phyloP scores from a whole-genome alignment of 202 grass and related monocot species.

The Saccharum hybrid region DNA sequence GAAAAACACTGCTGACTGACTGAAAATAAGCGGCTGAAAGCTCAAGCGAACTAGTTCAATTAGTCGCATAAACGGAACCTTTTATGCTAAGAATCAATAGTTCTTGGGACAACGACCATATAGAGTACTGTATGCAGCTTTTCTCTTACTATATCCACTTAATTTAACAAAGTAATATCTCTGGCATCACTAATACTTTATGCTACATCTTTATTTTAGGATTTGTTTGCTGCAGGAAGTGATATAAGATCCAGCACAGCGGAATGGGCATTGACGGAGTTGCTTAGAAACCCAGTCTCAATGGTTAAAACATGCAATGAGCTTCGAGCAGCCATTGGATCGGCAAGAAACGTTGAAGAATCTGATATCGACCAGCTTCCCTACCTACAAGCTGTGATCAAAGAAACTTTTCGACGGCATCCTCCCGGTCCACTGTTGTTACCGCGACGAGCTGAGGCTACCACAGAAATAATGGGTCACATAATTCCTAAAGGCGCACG shows the following conservation, averaged over 20 bases:
- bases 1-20: too few relatives aligned
- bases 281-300: conserved; percentile 38
- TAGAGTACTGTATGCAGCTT: too few relatives aligned
- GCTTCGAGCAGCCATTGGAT: conserved; percentile 25
- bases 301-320: conserved; percentile 46
- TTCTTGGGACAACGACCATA: too few relatives aligned
- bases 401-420: conserved; percentile 54
- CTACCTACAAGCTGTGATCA: conserved; percentile 40
- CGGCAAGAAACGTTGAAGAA: conserved; percentile 37
- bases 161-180: neutral
- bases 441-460: conserved; percentile 34
- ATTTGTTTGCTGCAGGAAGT: conserved; percentile 57
- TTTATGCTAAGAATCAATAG: too few relatives aligned
- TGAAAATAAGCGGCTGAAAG: too few relatives aligned
- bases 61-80: too few relatives aligned
- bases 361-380: conserved; percentile 40
- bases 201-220: conserved; percentile 18
- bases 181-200: neutral
- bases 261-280: neutral
- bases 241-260: conserved; percentile 54
- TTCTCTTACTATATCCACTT: too few relatives aligned
- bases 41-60: too few relatives aligned
- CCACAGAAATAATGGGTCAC: conserved; percentile 11
- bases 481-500: conserved; percentile 35
- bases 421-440: conserved; percentile 52